phyloP scores from a whole-genome alignment of 2,329 filamentous ascomycete species.

The Chrysoporthe deuterocubensis region DNA sequence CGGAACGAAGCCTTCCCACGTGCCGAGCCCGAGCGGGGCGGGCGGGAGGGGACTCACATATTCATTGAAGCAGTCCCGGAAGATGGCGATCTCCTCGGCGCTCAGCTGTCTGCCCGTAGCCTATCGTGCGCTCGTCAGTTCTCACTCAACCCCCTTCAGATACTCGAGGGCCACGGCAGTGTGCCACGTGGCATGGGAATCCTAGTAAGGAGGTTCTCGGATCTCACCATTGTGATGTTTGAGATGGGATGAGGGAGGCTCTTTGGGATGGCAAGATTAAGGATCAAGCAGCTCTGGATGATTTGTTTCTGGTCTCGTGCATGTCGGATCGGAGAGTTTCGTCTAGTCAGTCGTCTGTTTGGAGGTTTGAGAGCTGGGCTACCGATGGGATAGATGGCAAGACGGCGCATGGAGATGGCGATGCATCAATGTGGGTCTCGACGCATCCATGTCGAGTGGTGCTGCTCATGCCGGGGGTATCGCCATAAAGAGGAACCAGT shows the following conservation, averaged over 20 bases:
- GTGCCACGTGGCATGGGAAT: background rate
- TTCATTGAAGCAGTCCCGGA: slow-evolving; percentile 29
- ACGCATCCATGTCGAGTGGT: background rate
- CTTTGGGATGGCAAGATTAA: background rate
- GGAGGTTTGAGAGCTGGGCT: background rate
- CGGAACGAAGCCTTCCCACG: background rate
- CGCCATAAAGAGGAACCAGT: background rate
- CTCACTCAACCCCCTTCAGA: too few relatives aligned
- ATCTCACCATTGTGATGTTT: background rate
- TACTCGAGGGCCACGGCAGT: too few relatives aligned
- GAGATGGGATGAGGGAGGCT: background rate
- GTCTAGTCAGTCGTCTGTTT: background rate
- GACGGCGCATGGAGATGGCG: slow-evolving; percentile 2
- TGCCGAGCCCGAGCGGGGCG: background rate
- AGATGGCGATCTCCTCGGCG: slow-evolving; percentile 29
- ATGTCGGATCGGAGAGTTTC: background rate
- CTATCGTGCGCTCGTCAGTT: slow-evolving; percentile 2
- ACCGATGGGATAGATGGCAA: background rate
- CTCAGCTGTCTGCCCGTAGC: slow-evolving; percentile 21
- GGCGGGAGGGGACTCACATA: slow-evolving; percentile 15
- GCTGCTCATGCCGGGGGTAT: background rate
- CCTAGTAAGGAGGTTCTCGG: background rate
- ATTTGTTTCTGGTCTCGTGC: background rate
- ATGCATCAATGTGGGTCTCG: background rate
- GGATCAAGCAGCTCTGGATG: background rate